Conservation (phyloP, 2,329 filamentous ascomycete species). For the Fusarium chuoi region DNA sequence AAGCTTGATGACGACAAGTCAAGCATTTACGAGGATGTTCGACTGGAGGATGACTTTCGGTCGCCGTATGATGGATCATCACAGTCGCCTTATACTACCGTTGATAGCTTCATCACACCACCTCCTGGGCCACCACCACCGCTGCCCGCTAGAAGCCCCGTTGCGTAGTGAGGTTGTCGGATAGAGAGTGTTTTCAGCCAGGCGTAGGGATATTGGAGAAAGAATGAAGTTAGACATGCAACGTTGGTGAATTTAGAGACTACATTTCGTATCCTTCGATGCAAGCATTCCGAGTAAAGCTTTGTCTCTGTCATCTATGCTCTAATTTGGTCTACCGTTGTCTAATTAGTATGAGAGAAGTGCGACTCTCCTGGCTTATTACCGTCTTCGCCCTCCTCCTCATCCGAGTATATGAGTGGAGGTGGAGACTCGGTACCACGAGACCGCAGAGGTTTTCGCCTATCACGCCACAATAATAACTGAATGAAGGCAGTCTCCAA, state of each 20-base stretch:
- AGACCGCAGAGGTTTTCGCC: neutral
- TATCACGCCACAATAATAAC: neutral
- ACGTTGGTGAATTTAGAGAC: neutral
- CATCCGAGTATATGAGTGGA: neutral
- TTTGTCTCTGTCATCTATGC: neutral
- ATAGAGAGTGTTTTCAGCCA: neutral
- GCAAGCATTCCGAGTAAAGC: neutral
- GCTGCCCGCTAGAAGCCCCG: constrained; percentile 14
- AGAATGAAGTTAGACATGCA: neutral
- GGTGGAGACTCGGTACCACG: neutral
- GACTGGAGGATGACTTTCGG: neutral
- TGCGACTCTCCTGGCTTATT: neutral
- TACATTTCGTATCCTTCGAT: neutral
- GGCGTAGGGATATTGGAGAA: neutral
- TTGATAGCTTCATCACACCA: constrained; percentile 9
- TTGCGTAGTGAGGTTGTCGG: neutral
- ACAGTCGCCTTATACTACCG: neutral
- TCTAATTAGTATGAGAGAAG: neutral
- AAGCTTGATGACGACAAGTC: neutral
- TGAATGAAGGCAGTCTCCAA: neutral
- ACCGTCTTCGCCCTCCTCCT: neutral
- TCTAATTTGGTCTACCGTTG: neutral
- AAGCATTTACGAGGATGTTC: constrained; percentile 31
- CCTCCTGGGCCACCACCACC: constrained; percentile 15
- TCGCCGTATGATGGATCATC: constrained; percentile 3